These are phyloP conservation scores for Backusella macrospora DNA, from an alignment of 192 early-diverging fungal species.

Conservation along the genomic window DNA sequence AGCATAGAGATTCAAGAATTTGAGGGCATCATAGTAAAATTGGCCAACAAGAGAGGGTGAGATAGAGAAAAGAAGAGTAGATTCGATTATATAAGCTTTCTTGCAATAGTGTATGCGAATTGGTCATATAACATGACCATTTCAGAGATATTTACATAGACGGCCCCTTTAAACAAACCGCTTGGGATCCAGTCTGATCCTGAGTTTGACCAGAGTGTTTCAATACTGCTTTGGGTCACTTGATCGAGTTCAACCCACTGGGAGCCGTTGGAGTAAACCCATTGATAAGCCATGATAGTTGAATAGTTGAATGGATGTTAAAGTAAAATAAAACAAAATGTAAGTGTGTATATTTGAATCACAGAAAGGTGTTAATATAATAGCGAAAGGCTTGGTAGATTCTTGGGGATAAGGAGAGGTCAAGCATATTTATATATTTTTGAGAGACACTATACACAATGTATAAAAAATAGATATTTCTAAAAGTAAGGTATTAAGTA, in stretches of 20 bases:
- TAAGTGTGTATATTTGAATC: background rate
- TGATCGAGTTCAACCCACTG: background rate
- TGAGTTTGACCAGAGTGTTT: background rate
- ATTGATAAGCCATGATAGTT: constrained; percentile 5
- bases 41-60: too few species aligned
- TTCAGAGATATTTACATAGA: background rate
- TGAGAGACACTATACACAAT: background rate
- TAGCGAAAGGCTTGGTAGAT: background rate
- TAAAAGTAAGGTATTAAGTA: background rate
- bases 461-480: background rate
- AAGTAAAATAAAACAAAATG: background rate
- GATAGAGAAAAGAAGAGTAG: background rate
- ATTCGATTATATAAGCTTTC: background rate
- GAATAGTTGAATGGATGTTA: background rate
- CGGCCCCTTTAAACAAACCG: background rate
- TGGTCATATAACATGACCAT: background rate
- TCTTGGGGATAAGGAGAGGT: background rate
- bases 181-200: background rate
- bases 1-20: background rate
- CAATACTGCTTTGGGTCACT: constrained; percentile 2
- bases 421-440: background rate
- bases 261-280: constrained; percentile 1
- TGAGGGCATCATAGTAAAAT: background rate
- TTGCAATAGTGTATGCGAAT: background rate
- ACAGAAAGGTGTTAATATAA: background rate